Evolutionary conservation across 1,139 yeast species (phyloP).

Genomic region (Waltiozyma sp.): DNA sequence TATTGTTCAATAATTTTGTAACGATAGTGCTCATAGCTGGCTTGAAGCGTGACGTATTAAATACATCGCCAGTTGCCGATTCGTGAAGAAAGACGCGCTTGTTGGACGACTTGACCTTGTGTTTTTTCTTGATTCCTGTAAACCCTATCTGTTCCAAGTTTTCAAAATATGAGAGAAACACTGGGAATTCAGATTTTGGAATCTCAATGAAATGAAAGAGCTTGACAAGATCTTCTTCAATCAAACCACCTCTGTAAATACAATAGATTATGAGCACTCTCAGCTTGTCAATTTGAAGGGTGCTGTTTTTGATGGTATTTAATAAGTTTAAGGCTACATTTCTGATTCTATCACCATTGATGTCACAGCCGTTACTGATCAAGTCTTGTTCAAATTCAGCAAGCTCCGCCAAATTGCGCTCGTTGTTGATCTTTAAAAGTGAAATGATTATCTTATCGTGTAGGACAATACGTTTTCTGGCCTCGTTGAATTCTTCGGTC

Average conservation of each 20-base stretch:
- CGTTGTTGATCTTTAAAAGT: slow-evolving; percentile 41
- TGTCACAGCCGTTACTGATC: slow-evolving; percentile 60
- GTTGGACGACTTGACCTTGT: slow-evolving; percentile 25
- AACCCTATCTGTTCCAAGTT: slow-evolving; percentile 63
- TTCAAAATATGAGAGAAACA: slow-evolving; percentile 42
- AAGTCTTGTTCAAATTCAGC: slow-evolving; percentile 70
- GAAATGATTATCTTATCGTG: slow-evolving; percentile 53
- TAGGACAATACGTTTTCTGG: slow-evolving; percentile 45
- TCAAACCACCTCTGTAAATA: slow-evolving; percentile 73
- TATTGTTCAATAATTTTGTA: slow-evolving; percentile 28
- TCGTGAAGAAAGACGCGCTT: slow-evolving; percentile 47
- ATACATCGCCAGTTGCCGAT: slow-evolving; percentile 45
- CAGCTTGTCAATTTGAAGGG: slow-evolving; percentile 51
- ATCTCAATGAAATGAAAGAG: slow-evolving; percentile 62
- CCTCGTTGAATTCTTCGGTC: slow-evolving; percentile 57
- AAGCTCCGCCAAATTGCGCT: slow-evolving; percentile 45
- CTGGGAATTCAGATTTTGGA: slow-evolving; percentile 37
- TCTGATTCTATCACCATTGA: slow-evolving; percentile 59
- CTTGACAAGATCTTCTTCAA: slow-evolving; percentile 64
- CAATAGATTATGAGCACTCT: slow-evolving; percentile 73
- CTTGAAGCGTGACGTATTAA: slow-evolving; percentile 65
- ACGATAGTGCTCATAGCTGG: slow-evolving; percentile 59
- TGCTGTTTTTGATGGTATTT: slow-evolving; percentile 41
- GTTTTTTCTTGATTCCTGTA: slow-evolving; percentile 43
- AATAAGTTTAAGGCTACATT: slow-evolving; percentile 60